phyloP scores from a whole-genome alignment of 1,284 basidiomycete genomes.

The Termitomyces sp. region DNA sequence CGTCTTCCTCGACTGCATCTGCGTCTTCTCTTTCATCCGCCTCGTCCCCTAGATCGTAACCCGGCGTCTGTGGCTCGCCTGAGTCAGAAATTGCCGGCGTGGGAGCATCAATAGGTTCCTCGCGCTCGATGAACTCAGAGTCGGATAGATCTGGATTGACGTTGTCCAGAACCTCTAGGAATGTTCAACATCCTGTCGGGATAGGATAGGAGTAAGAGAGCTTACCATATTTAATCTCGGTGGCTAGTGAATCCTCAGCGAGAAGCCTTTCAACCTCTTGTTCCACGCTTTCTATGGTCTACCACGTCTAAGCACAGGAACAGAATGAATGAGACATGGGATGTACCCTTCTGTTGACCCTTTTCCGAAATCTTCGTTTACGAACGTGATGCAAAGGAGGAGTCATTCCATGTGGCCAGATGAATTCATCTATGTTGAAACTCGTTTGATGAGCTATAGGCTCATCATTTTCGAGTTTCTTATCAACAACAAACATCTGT shows the following conservation, averaged over 20 bases:
- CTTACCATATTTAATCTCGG: conserved; percentile 72
- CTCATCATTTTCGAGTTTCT: conserved; percentile 72
- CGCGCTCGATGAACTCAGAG: conserved; percentile 75
- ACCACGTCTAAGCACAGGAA: conserved; percentile 1
- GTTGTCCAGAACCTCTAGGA: conserved; percentile 71
- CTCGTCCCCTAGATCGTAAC: conserved; percentile 49
- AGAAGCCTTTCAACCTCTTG: conserved; percentile 92
- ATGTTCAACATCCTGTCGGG: conserved; percentile 6
- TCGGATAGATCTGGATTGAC: conserved; percentile 85
- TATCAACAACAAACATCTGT: conserved; percentile 85
- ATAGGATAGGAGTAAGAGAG: conserved; percentile 14
- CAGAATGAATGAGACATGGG: background rate
- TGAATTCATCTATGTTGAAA: conserved; percentile 93
- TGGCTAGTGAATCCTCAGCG: conserved; percentile 80
- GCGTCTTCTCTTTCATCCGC: conserved; percentile 60
- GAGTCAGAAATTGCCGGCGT: conserved; percentile 64
- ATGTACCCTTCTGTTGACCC: conserved; percentile 75
- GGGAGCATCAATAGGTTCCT: conserved; percentile 54
- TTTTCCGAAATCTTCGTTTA: conserved; percentile 90
- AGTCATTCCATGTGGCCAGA: conserved; percentile 96
- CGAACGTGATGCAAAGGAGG: conserved; percentile 90
- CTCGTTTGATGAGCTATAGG: conserved; percentile 49
- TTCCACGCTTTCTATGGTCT: conserved; percentile 97
- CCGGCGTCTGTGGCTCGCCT: conserved; percentile 58
- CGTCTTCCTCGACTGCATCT: conserved; percentile 43